Evolutionary conservation across 257 asterid species (phyloP).

Genomic region (Paraleonurus japonicus): DNA sequence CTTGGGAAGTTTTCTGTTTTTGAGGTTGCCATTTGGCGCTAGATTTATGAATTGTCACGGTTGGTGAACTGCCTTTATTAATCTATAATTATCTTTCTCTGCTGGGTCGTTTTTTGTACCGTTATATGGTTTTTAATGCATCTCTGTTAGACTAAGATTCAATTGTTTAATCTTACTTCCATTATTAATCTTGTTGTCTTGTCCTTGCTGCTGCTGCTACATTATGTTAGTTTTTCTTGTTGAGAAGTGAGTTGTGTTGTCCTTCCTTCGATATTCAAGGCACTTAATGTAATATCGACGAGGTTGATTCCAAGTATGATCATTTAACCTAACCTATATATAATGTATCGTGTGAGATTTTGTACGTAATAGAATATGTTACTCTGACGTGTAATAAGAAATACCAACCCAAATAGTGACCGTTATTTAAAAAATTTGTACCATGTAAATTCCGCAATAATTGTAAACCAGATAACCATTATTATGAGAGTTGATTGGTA

Average conservation of each 20-base stretch:
- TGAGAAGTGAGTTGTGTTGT: background rate
- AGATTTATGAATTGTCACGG: background rate
- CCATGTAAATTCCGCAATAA: no score
- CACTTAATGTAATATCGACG: background rate
- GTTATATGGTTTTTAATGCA: background rate
- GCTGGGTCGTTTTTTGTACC: background rate
- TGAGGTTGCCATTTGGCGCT: background rate
- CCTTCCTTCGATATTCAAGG: background rate
- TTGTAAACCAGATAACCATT: no score
- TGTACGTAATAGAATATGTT: no score
- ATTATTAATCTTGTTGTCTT: background rate
- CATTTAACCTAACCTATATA: no score
- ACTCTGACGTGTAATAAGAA: no score
- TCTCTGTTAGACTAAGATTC: constrained; percentile 21
- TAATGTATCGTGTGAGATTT: background rate
- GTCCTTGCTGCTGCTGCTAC: constrained; percentile 12
- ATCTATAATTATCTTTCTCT: background rate
- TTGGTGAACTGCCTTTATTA: constrained; percentile 9
- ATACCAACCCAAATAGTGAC: no score
- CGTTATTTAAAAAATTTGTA: no score
- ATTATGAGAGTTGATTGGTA: no score
- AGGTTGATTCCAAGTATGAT: background rate
- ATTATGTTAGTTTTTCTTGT: background rate
- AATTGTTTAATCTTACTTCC: background rate
- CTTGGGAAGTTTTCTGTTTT: background rate